Conservation (phyloP, 2,329 filamentous ascomycete genomes). For the Talaromyces sp. region DNA sequence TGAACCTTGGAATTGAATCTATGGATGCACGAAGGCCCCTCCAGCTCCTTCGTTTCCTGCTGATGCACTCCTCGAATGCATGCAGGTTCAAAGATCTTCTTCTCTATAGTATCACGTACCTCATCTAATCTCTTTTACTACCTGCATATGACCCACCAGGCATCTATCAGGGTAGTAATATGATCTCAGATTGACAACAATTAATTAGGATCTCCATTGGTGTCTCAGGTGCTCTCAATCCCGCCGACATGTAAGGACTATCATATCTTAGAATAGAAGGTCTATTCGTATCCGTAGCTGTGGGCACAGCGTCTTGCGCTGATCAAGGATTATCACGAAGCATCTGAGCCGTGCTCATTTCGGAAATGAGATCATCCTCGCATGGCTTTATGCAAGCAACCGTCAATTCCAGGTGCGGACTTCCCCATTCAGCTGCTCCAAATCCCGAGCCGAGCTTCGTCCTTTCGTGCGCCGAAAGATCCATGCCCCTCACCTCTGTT, state of each 20-base stretch:
- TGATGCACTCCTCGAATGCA: not conserved
- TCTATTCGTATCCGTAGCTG: constrained; percentile 1
- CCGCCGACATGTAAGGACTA: constrained; percentile 18
- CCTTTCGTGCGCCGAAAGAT: not conserved
- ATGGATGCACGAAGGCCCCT: not conserved
- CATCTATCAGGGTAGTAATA: not conserved
- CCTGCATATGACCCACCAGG: constrained; percentile 13
- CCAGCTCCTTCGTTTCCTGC: not conserved
- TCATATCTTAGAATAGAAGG: constrained; percentile 2
- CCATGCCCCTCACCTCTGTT: not conserved
- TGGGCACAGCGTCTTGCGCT: not conserved
- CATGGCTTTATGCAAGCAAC: constrained; percentile 23
- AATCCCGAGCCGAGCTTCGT: not conserved
- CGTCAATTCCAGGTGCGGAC: constrained; percentile 18
- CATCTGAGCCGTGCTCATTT: constrained; percentile 2
- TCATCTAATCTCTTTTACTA: constrained; percentile 1
- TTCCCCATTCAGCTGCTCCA: constrained; percentile 4
- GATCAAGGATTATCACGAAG: constrained; percentile 10
- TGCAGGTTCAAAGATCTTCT: not conserved
- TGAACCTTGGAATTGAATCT: not conserved
- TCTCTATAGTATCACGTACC: constrained; percentile 3
- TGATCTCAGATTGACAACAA: not conserved
- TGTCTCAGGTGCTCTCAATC: not conserved
- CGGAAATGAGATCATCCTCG: constrained; percentile 20
- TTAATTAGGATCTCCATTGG: constrained; percentile 2